Evolutionary conservation across 2,329 filamentous ascomycete species (phyloP), one percentile per base, ranked within the genome.

Genomic region (Exophiala dermatitidis): DNA sequence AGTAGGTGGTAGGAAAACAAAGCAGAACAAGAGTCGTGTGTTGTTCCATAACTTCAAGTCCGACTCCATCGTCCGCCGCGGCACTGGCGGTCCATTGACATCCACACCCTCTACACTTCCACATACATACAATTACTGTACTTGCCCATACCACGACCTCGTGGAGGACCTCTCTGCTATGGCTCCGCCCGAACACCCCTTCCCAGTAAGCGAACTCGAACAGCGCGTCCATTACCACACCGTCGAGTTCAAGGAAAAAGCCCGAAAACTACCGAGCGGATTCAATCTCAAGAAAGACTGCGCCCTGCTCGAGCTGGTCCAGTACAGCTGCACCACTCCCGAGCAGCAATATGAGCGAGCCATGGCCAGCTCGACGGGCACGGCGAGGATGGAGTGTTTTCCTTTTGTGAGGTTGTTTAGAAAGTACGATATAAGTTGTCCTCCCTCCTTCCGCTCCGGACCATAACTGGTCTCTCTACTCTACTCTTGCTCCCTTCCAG

Each of bases 301-400:
- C 65, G 68, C 74, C 52, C 67, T 84, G 38, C 71, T 79, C 60
- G 79, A 84, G 65, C 67, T 85, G 67, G 69, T 80, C 44, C 82
- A 85, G 68, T 84, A 83, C 64, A 76, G 76, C 29, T 85, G 82
- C 67, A 75, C 81, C 63, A 68, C 81, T 6, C 69, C 74, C 5
- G 67, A 71, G 34, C 69, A 72, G 50, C 50, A 58, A 45, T 42
- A 52, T 19, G 46, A 63, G 31, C 46, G 50, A 26, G 46, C 46
- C 4, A 28, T 58, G 34, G 48, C 45, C 9, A 58, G 43, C 41
- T 51, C 51, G 7, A 48, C 38, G n/a, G 51, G 43, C 8, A 50
- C 30, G 10, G 80, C 65, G 74, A 73, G 29, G 71, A 74, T 61
- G 78, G 78, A 19, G 26, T 61, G 59, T 44, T 57, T 53, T 46